phyloP scores from a whole-genome alignment of 2,329 filamentous ascomycete species.

The Fusarium oxysporum region DNA sequence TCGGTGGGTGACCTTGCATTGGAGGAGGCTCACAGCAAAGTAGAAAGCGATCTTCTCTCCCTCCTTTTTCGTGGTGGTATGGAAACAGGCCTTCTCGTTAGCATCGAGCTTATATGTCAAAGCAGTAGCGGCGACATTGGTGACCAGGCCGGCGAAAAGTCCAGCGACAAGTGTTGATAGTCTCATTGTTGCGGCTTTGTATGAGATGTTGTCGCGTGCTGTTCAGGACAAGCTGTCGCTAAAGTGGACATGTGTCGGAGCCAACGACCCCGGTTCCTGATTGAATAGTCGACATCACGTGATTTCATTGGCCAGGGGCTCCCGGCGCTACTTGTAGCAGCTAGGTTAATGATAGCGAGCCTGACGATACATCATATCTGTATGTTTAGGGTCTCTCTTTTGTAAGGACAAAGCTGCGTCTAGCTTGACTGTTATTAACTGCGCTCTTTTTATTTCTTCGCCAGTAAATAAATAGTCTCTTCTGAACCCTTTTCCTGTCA shows the following conservation, averaged over 20 bases:
- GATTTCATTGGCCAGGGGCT: not conserved
- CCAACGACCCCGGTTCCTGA: not conserved
- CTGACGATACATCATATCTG: not conserved
- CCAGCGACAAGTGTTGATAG: conserved; percentile 70
- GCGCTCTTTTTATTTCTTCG: not conserved
- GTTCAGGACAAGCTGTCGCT: conserved; percentile 49
- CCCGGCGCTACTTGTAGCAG: not conserved
- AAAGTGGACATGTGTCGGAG: conserved; percentile 32
- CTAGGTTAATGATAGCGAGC: not conserved
- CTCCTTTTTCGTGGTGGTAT: conserved; percentile 78
- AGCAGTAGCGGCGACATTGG: conserved; percentile 84
- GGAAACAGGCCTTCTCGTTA: conserved; percentile 98
- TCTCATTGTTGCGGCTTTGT: conserved; percentile 67
- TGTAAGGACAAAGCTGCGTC: not conserved
- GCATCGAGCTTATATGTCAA: conserved; percentile 92
- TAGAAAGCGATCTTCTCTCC: conserved; percentile 96
- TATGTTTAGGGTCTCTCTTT: not conserved
- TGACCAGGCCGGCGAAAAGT: conserved; percentile 77
- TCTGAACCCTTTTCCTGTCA: not conserved
- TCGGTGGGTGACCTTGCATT: not conserved
- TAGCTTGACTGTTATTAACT: not conserved
- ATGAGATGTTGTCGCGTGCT: conserved; percentile 46
- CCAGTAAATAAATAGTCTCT: not conserved
- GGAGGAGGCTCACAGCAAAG: conserved; percentile 81
- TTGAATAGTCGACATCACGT: not conserved